Evolutionary conservation across 2,329 filamentous ascomycete genomes (phyloP).

Genomic region (Alternaria dauci): DNA sequence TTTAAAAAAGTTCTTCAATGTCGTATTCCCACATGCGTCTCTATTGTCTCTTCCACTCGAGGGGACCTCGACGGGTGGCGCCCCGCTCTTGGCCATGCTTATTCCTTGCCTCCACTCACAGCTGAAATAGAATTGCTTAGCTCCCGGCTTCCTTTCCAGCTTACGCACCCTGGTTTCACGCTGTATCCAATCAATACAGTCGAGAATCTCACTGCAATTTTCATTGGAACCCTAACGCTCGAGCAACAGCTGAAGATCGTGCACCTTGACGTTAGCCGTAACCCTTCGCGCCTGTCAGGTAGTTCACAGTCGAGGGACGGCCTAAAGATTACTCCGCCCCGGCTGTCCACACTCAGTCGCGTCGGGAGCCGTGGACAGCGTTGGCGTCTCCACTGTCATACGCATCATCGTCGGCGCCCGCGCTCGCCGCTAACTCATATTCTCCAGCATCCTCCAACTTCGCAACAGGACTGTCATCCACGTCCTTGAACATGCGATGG

Average conservation of each 20-base stretch:
- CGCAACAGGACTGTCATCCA: slow-evolving; percentile 13
- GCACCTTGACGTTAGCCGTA: too few species aligned
- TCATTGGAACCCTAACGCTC: background rate
- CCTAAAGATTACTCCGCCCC: background rate
- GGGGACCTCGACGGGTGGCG: too few species aligned
- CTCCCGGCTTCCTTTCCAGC: background rate
- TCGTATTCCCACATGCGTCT: too few species aligned
- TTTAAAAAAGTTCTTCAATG: too few species aligned
- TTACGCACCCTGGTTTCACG: background rate
- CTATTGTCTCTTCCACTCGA: too few species aligned
- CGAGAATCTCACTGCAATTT: background rate
- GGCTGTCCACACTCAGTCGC: background rate
- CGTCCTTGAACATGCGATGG: slow-evolving; percentile 56
- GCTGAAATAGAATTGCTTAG: background rate
- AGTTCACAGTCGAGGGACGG: too few species aligned
- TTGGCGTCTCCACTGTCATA: slow-evolving; percentile 1
- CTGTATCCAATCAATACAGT: background rate
- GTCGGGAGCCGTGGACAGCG: background rate
- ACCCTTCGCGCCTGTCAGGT: too few species aligned
- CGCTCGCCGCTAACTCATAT: slow-evolving; percentile 21
- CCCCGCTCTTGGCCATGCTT: background rate
- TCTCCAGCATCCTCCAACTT: slow-evolving; percentile 22
- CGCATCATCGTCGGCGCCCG: slow-evolving; percentile 7
- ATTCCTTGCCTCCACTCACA: background rate
- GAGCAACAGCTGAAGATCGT: too few species aligned